Conservation (phyloP, 306 rosid genomes). For the Luffa aegyptiaca region DNA sequence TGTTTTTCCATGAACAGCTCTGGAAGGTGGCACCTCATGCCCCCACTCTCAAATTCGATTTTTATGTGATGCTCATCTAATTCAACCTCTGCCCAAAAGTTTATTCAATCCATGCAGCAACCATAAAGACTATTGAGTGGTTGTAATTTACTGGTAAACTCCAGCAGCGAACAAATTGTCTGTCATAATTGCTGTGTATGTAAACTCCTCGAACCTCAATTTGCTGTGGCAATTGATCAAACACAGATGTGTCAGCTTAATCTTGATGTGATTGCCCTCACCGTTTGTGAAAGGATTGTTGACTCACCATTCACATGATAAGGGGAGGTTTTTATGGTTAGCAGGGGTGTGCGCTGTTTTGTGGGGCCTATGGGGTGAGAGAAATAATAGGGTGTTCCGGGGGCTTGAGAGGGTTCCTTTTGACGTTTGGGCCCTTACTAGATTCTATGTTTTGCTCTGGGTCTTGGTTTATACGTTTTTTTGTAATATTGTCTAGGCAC, state of each 20-base stretch:
- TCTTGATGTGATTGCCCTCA: neutral
- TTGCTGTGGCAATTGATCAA: neutral
- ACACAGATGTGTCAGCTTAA: too few species aligned
- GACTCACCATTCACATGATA: neutral
- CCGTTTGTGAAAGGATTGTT: neutral
- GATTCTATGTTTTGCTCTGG: too few species aligned
- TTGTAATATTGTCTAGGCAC: too few species aligned
- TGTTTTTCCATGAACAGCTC: too few species aligned
- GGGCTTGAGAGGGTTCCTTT: too few species aligned
- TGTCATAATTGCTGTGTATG: neutral
- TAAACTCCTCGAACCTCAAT: neutral
- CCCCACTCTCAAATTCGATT: neutral
- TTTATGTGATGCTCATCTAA: neutral
- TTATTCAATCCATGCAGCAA: neutral
- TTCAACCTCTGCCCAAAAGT: neutral
- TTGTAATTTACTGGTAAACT: neutral
- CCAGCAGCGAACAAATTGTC: neutral
- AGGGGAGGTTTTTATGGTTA: too few species aligned
- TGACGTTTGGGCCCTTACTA: too few species aligned
- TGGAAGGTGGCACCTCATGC: neutral
- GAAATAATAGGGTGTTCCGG: too few species aligned
- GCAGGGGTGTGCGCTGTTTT: too few species aligned
- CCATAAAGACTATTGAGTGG: neutral
- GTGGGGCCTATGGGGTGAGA: too few species aligned
- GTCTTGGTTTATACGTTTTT: too few species aligned